phyloP scores from a whole-genome alignment of 371 early-diverging fungal species.

The Quaeritorhiza haematococci region DNA sequence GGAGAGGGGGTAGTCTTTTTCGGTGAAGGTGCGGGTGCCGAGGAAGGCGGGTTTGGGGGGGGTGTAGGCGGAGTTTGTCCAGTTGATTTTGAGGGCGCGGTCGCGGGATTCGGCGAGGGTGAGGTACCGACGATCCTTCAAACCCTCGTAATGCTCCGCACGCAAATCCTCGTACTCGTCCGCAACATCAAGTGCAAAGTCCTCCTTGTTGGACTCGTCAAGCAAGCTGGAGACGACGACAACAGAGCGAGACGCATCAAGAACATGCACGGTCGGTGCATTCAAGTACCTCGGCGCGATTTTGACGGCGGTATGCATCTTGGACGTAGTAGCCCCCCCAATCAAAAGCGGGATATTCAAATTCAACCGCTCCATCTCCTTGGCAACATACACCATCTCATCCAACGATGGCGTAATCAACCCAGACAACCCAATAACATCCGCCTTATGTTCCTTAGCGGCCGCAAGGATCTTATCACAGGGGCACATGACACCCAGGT shows the following conservation, averaged over 20 bases:
- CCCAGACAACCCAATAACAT: conserved; percentile 85
- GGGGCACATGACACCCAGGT: conserved; percentile 91
- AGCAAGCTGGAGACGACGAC: conserved; percentile 71
- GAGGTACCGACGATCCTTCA: conserved; percentile 75
- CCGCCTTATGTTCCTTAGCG: conserved; percentile 81
- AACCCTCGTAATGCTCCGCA: conserved; percentile 86
- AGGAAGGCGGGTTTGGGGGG: conserved; percentile 73
- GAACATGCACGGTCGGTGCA: conserved; percentile 36
- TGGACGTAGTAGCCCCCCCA: conserved; percentile 92
- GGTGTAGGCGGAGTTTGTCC: conserved; percentile 43
- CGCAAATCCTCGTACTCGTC: conserved; percentile 92
- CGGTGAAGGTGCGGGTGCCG: conserved; percentile 52
- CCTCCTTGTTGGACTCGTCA: conserved; percentile 67
- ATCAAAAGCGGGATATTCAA: conserved; percentile 83
- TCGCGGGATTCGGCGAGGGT: conserved; percentile 63
- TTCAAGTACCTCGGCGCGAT: conserved; percentile 75
- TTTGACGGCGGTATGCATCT: conserved; percentile 93
- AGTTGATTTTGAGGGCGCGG: conserved; percentile 61
- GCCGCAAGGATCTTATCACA: conserved; percentile 82
- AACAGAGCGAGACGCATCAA: conserved; percentile 41
- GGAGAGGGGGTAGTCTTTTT: conserved; percentile 59
- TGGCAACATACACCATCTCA: conserved; percentile 91
- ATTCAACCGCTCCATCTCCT: conserved; percentile 83
- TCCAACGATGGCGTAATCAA: conserved; percentile 91
- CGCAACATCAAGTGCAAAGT: conserved; percentile 76